These are phyloP conservation scores for Myriosclerotinia scirpicola DNA, from an alignment of 2,329 filamentous ascomycete species.

Conservation along the genomic window DNA sequence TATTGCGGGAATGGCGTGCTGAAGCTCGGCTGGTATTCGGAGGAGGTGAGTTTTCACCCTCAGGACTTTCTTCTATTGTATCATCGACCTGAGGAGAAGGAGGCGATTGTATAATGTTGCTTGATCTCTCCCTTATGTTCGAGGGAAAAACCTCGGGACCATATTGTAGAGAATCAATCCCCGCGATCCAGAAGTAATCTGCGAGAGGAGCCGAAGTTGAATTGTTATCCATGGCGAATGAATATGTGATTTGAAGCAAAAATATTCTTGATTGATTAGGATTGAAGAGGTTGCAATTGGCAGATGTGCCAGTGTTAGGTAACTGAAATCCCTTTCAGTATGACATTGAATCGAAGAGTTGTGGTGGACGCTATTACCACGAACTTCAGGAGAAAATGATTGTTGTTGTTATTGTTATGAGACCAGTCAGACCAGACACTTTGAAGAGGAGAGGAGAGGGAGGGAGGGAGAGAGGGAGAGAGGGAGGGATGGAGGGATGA, in stretches of 20 bases:
- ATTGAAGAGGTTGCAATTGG: background rate
- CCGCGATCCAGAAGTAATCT: conserved; percentile 76
- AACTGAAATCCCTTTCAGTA: conserved; percentile 22
- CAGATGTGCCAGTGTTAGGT: conserved; percentile 19
- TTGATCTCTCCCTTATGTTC: conserved; percentile 28
- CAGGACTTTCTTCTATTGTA: conserved; percentile 57
- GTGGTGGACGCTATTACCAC: conserved; percentile 19
- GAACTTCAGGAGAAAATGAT: conserved; percentile 17
- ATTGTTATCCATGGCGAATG: conserved; percentile 43
- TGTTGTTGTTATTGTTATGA: too few relatives aligned
- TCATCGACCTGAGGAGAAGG: conserved; percentile 49
- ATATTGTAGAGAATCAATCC: conserved; percentile 67
- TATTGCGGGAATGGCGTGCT: conserved; percentile 61
- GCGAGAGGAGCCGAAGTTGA: conserved; percentile 65
- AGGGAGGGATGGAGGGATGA: background rate
- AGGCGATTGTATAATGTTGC: conserved; percentile 32
- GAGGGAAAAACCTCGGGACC: conserved; percentile 51
- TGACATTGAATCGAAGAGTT: conserved; percentile 20
- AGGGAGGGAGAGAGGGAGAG: background rate
- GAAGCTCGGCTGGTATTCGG: conserved; percentile 35
- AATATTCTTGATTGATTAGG: background rate
- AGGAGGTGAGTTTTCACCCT: conserved; percentile 50
- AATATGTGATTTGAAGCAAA: background rate
- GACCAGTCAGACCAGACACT: too few relatives aligned
- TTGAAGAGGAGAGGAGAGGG: background rate